Evolutionary conservation across 768 basidiomycete species (phyloP), one percentile per base, ranked within the genome.

Genomic region (Daedaleopsis nitida): DNA sequence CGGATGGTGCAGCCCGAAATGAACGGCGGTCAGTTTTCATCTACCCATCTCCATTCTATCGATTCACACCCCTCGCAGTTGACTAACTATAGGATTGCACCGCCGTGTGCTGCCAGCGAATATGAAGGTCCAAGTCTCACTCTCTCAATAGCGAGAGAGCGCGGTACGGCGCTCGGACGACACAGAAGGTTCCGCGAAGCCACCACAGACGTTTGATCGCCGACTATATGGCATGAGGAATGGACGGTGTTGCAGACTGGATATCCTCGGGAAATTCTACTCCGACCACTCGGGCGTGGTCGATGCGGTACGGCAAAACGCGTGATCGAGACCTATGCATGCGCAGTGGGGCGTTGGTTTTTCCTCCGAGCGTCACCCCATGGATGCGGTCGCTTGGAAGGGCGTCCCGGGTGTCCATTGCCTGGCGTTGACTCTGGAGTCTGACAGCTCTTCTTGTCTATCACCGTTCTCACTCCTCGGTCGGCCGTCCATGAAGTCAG

Each of bases 151-250:
- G 19, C 9, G 23, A 13, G 47, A 21, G 47, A 49, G 47, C 19
- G 9, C 47, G 47, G 23, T 21, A 49, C 47, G 47, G 47, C 47
- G 47, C 47, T 47, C 55, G 19, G 35, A 32, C 12, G 32, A 35
- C 23, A 42, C 23, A 44, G 61, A 49, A 58, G 34, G 57, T 55
- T 55, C 61, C 13, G 44, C 55, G 50, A 53, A 42, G 27, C 19
- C 48, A 39, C 42, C 24, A 11, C 53, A 19, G 43, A 64, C 58
- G 58, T 64, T 64, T 64, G 62, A 64, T 64, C 62, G 58, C 62
- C 62, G 62, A 64, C n/a, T 37, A 12, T 19, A 51, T 53, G 58
- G 42, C 58, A 59, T 51, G 57, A 59, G 62, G 53, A 48, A 47
- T 38, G 44, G 51, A 39, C 24, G 60, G 37, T 57, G 47, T 47